These are phyloP conservation scores for Pleurotus tuber-regium DNA, from an alignment of 768 basidiomycete species.

Conservation along the genomic window DNA sequence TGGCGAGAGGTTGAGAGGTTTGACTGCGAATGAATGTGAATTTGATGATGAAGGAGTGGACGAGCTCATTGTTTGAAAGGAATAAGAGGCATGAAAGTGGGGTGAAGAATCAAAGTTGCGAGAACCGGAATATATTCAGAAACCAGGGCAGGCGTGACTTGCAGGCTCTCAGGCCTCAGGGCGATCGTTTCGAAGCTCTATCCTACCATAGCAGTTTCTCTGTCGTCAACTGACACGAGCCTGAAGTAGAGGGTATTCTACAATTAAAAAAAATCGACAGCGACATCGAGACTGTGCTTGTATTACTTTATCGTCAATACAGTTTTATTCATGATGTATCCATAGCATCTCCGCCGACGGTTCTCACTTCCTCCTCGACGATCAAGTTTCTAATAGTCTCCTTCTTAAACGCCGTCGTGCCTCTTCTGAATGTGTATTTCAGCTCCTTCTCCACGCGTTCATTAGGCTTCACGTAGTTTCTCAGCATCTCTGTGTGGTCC, in stretches of 20 bases:
- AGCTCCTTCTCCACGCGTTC: conserved; percentile 77
- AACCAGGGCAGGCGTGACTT: no score
- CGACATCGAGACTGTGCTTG: no score
- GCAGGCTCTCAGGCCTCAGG: no score
- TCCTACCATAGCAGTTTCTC: no score
- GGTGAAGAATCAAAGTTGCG: no score
- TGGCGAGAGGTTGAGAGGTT: conserved; percentile 1
- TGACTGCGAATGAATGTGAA: conserved; percentile 2
- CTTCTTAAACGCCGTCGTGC: conserved; percentile 87
- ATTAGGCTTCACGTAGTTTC: conserved; percentile 93
- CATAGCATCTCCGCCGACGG: conserved; percentile 68
- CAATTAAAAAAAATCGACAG: no score
- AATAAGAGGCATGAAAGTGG: background rate
- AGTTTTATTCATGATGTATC: conserved; percentile 72
- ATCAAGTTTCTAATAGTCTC: conserved; percentile 74
- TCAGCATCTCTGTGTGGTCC: conserved; percentile 83
- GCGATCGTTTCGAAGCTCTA: no score
- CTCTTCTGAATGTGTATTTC: conserved; percentile 69
- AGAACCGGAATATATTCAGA: no score
- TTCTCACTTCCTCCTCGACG: conserved; percentile 65
- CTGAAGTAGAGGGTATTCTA: no score
- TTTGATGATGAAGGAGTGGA: conserved; percentile 5
- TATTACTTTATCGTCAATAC: no score
- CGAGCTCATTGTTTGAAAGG: conserved; percentile 2
- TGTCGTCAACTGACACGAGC: no score